Evolutionary conservation across 1,139 yeast species (phyloP), one percentile per base, ranked within the genome.

Genomic region (Geotrichum histeridarum): DNA sequence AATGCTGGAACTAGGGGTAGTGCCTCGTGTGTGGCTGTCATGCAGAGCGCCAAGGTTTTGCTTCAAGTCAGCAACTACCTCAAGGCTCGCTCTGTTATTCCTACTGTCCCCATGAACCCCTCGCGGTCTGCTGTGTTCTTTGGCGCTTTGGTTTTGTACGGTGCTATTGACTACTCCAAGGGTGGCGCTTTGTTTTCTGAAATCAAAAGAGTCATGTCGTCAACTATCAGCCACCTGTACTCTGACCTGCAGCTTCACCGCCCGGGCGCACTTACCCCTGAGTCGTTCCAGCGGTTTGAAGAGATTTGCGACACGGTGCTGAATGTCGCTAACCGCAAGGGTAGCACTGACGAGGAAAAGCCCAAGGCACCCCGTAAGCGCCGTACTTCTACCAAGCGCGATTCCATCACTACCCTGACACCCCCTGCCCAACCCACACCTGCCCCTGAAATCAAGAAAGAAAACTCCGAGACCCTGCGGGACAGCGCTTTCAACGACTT

Each of bases 101-200:
- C 79, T 50, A 70, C 95, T 0, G 68, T 88, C 11, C 95, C 95
- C 0, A 65, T 86, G 46, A 87, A 86, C 63, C 73, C 83, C n/a
- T 74, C 90, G 0, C 72, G 94, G 56, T 81, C 84, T 57, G 81
- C 82, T 62, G 82, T 90, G 0, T 73, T 90, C 48, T 77, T 84
- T 59, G 78, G 90, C 0, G 72, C 88, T 15, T 68, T 88, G 54
- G 86, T 87, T 17, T 87, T 95, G 1, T 83, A 83, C 60, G 91
- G 95, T 8, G 81, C 89, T 0, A 73, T 89, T 56, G 96, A 88
- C 60, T 88, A 87, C 66, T 83, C 89, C 2, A 82, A 87, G 65
- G 90, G 93, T 30, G 96, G 96, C 0, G 84, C 93, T 0, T 70
- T 89, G 55, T 82, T 84, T 63, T 85, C 80, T 64, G 88, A 84